phyloP scores from a whole-genome alignment of 2,329 filamentous ascomycete species.

The Domatiomyces globalis region DNA sequence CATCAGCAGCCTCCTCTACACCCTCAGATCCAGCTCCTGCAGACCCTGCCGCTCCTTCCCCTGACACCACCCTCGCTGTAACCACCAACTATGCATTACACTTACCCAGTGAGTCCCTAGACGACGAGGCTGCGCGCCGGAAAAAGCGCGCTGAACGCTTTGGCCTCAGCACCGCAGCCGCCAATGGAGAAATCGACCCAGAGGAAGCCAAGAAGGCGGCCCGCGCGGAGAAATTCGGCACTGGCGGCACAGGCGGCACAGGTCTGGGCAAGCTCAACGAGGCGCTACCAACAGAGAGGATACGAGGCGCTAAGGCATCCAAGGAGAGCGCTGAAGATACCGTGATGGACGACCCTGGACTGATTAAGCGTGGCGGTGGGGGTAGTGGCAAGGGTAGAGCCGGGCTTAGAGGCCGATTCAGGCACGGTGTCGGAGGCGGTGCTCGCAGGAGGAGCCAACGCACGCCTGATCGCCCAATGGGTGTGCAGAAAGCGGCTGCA shows the following conservation, averaged over 20 bases:
- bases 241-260: constrained; percentile 19
- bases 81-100: constrained; percentile 26
- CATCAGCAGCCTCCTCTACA: background rate
- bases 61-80: constrained; percentile 10
- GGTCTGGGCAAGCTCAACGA: constrained; percentile 32
- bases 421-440: constrained; percentile 10
- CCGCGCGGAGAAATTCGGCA: constrained; percentile 33
- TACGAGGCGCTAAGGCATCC: constrained; percentile 19
- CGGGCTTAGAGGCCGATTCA: constrained; percentile 13
- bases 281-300: constrained; percentile 31
- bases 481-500: constrained; percentile 11
- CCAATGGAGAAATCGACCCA: constrained; percentile 25
- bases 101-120: constrained; percentile 30
- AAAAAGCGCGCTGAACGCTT: constrained; percentile 37
- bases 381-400: constrained; percentile 17
- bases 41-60: background rate
- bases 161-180: constrained; percentile 22
- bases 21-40: constrained; percentile 4
- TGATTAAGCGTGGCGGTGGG: constrained; percentile 27
- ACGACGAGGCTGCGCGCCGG: constrained; percentile 34
- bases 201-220: constrained; percentile 33
- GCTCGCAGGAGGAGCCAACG: constrained; percentile 12
- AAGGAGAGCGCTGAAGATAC: constrained; percentile 21
- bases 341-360: constrained; percentile 24
- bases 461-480: constrained; percentile 19